A percentile compares a stretch with the other conserved stretches of the same genome.
Evolutionary conservation across 495 filamentous ascomycete species (phyloP).

Genomic region (Neurospora sp.): DNA sequence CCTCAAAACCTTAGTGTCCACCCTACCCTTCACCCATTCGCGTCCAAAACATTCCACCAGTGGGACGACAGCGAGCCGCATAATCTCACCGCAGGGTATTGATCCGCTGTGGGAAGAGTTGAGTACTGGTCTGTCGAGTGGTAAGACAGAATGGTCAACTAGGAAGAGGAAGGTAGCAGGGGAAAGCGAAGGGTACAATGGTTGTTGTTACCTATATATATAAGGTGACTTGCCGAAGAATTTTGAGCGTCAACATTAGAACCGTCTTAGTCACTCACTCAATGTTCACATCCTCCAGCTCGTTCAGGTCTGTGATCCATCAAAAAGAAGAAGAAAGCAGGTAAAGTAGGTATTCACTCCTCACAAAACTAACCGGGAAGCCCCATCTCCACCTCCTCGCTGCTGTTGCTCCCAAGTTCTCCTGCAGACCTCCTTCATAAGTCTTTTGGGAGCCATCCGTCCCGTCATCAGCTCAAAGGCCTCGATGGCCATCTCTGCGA

Average conservation of each 20-base stretch:
- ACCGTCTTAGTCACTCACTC: not conserved
- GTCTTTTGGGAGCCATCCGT: constrained; percentile 60
- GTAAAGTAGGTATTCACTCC: not conserved
- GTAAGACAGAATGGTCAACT: not conserved
- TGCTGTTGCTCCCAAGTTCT: constrained; percentile 31
- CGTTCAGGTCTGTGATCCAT: not conserved
- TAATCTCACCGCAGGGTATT: too few relatives aligned
- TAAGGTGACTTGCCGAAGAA: not conserved
- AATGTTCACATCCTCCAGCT: not conserved
- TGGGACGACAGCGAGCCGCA: too few relatives aligned
- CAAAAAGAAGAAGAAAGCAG: not conserved
- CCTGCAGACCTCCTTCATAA: constrained; percentile 53
- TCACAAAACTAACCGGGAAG: not conserved
- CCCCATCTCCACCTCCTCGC: not conserved
- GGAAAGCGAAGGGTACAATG: accelerated
- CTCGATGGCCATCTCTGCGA: constrained; percentile 73
- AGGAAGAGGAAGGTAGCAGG: not conserved
- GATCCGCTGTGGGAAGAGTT: not conserved
- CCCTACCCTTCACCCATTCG: too few relatives aligned
- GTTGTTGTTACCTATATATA: not conserved
- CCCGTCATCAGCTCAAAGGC: constrained; percentile 79
- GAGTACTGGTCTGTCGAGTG: not conserved
- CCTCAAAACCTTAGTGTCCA: too few relatives aligned
- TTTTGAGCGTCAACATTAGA: not conserved
- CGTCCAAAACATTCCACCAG: too few relatives aligned